A percentile compares a stretch with the other conserved stretches of the same genome.
Evolutionary conservation across 305 asterid species (phyloP).

Genomic region (Fraxinus dipetala): DNA sequence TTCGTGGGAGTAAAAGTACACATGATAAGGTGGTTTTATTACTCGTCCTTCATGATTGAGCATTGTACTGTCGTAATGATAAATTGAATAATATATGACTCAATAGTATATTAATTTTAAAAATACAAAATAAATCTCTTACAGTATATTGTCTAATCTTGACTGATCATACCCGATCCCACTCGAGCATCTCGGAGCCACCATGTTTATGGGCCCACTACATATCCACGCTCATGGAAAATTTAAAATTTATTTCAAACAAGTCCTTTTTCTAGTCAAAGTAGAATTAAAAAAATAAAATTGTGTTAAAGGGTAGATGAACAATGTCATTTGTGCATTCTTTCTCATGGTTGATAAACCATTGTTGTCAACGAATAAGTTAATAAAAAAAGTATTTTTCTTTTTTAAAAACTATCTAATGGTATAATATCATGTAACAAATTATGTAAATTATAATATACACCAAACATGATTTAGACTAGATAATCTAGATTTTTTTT

Average conservation of each 20-base stretch:
- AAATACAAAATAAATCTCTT: background rate
- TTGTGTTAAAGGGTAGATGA: too few relatives aligned
- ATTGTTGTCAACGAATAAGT: too few relatives aligned
- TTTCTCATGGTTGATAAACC: too few relatives aligned
- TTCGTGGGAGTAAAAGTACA: background rate
- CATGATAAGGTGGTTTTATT: background rate
- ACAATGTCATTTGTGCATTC: too few relatives aligned
- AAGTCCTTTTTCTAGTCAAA: background rate
- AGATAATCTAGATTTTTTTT: background rate
- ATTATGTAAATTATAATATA: too few relatives aligned
- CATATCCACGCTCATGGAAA: background rate
- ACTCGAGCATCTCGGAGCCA: background rate
- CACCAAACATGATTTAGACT: background rate
- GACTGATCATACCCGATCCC: background rate
- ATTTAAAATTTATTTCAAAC: background rate
- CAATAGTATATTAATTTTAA: background rate
- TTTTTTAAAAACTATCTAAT: too few relatives aligned
- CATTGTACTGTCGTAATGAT: background rate
- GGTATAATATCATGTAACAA: too few relatives aligned
- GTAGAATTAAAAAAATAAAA: background rate
- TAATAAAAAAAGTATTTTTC: too few relatives aligned
- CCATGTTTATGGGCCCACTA: background rate
- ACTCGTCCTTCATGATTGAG: background rate
- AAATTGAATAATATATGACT: background rate
- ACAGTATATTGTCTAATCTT: background rate